Percentiles rank a stretch among this genome's conserved stretches.
phyloP scores from a whole-genome alignment of 1,284 basidiomycete genomes.

The Cerioporus squamosus region DNA sequence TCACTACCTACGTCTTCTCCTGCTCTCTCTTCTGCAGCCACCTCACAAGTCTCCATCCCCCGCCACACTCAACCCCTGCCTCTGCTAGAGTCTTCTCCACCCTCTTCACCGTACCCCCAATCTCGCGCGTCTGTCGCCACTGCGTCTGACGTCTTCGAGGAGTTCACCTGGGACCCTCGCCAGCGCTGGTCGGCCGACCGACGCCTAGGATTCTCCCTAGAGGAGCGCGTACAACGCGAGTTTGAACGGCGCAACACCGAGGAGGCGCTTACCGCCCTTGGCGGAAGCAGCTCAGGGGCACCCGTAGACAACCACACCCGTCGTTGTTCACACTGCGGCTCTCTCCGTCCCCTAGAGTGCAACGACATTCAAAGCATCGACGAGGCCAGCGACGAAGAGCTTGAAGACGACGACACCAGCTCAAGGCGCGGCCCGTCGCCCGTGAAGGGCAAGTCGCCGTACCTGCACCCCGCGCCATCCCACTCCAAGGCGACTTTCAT shows the following conservation, averaged over 20 bases:
- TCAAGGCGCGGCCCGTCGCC: constrained; percentile 6
- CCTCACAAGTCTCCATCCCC: constrained; percentile 1
- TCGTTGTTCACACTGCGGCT: constrained; percentile 32
- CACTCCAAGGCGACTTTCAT: constrained; percentile 3
- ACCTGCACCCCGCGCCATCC: constrained; percentile 10
- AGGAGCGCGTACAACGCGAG: constrained; percentile 36
- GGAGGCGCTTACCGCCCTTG: constrained; percentile 18
- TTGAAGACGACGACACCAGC: constrained; percentile 6
- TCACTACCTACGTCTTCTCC: no score
- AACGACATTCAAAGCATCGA: constrained; percentile 21
- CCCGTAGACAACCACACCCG: constrained; percentile 10
- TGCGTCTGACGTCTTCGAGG: constrained; percentile 27
- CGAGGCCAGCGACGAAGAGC: constrained; percentile 24
- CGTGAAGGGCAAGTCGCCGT: constrained; percentile 17
- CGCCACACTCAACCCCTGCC: neutral
- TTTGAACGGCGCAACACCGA: constrained; percentile 26
- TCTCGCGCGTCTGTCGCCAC: constrained; percentile 15
- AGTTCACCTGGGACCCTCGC: constrained; percentile 28
- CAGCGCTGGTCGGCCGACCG: constrained; percentile 39
- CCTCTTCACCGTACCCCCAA: constrained; percentile 3
- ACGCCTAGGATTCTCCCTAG: constrained; percentile 30
- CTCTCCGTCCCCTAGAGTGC: constrained; percentile 21
- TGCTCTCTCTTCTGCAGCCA: no score
- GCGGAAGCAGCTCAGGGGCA: constrained; percentile 3
- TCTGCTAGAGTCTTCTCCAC: constrained; percentile 3